phyloP scores from a whole-genome alignment of 2,329 filamentous ascomycete genomes.

The Colletotrichum sp. region DNA sequence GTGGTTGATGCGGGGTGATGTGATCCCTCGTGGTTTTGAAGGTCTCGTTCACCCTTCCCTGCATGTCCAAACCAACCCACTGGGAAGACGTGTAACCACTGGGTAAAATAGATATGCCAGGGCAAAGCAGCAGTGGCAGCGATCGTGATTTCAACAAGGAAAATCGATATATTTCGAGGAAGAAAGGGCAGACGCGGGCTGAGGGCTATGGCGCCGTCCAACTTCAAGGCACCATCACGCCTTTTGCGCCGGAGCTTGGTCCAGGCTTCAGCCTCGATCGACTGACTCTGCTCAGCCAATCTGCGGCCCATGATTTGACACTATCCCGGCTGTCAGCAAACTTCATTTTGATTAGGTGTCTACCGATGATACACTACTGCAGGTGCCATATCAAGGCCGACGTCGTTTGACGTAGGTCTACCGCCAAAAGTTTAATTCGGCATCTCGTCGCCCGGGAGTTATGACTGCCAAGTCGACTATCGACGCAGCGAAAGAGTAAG shows the following conservation, averaged over 20 bases:
- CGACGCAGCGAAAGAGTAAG: neutral
- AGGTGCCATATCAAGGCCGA: neutral
- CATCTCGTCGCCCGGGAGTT: neutral
- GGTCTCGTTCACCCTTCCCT: neutral
- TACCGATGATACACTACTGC: neutral
- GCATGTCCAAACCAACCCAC: neutral
- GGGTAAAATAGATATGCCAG: neutral
- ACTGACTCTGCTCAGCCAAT: neutral
- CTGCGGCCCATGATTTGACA: neutral
- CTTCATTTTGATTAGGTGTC: neutral
- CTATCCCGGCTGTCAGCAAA: neutral
- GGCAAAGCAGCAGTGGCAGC: neutral
- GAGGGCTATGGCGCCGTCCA: neutral
- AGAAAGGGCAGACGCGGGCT: neutral
- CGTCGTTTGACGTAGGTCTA: neutral
- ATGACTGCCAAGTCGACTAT: neutral
- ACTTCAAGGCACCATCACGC: slow-evolving; percentile 1
- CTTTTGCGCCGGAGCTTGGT: neutral
- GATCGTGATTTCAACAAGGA: neutral
- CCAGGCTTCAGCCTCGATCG: neutral
- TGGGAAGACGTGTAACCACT: neutral
- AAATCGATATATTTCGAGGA: neutral
- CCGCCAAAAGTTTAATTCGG: slow-evolving; percentile 2
- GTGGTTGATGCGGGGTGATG: neutral
- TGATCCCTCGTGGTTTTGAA: neutral